Percentiles rank a stretch among this genome's conserved stretches.
phyloP scores from a whole-genome alignment of 139 green algal genomes.

The Nannochloris sp. region DNA sequence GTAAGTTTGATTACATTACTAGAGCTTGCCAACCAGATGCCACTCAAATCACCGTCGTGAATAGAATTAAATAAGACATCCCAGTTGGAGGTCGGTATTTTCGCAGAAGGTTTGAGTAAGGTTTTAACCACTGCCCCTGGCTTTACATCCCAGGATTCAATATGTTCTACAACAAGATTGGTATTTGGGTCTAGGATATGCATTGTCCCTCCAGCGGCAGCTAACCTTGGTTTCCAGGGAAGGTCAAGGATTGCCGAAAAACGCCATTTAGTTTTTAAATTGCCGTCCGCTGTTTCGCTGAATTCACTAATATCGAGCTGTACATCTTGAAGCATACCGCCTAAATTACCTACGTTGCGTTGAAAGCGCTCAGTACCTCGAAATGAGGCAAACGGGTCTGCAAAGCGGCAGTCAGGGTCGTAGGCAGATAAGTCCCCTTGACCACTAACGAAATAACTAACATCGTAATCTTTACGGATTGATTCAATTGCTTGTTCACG shows the following conservation, averaged over 20 bases:
- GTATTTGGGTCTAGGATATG: constrained; percentile 51
- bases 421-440: constrained; percentile 36
- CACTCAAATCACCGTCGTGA: constrained; percentile 37
- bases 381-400: constrained; percentile 54
- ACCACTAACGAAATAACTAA: constrained; percentile 68
- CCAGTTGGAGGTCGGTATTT: constrained; percentile 35
- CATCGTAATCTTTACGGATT: constrained; percentile 60
- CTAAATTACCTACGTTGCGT: constrained; percentile 79
- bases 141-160: constrained; percentile 68
- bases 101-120: constrained; percentile 45
- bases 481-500: constrained; percentile 31
- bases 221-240: constrained; percentile 53
- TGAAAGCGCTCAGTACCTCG: constrained; percentile 63
- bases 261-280: constrained; percentile 47
- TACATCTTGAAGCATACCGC: constrained; percentile 61
- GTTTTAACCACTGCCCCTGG: constrained; percentile 42
- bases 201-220: constrained; percentile 55
- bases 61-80: constrained; percentile 44
- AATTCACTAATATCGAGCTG: constrained; percentile 60
- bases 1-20: background rate
- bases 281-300: constrained; percentile 25
- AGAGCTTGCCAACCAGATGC: constrained; percentile 34
- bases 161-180: constrained; percentile 54
- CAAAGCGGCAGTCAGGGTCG: constrained; percentile 58
- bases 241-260: constrained; percentile 55